phyloP scores from a whole-genome alignment of 495 filamentous ascomycete genomes.

The Talaromyces trachyspermus region DNA sequence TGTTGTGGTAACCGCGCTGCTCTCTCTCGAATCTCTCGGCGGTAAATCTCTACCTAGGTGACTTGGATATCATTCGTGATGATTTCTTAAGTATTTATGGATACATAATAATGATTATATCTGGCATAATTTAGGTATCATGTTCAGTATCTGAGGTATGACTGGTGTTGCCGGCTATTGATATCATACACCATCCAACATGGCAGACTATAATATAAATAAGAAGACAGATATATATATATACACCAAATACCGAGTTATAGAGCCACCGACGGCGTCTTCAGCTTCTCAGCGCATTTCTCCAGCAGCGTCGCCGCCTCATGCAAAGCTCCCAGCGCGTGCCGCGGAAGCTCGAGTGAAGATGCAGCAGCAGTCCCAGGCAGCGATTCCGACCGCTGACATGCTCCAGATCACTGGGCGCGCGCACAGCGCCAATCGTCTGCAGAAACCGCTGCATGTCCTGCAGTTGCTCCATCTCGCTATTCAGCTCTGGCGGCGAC shows the following conservation, averaged over 20 bases:
- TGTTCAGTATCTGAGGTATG: too few relatives aligned
- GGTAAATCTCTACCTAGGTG: too few relatives aligned
- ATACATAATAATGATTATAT: too few relatives aligned
- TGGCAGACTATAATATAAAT: too few relatives aligned
- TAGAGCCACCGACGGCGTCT: conserved; percentile 3
- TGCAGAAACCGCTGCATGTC: conserved; percentile 77
- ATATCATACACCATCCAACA: too few relatives aligned
- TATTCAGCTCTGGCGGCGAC: conserved; percentile 42
- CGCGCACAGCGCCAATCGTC: conserved; percentile 63
- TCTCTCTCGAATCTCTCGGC: not conserved
- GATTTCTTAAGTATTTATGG: too few relatives aligned
- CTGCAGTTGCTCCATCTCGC: conserved; percentile 55
- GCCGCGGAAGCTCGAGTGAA: conserved; percentile 72
- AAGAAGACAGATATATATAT: not conserved
- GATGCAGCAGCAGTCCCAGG: conserved; percentile 71
- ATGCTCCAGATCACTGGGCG: conserved; percentile 71
- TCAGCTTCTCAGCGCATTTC: conserved; percentile 66
- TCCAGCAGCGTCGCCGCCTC: conserved; percentile 75
- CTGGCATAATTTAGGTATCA: too few relatives aligned
- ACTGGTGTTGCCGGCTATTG: too few relatives aligned
- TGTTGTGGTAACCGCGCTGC: conserved; percentile 6
- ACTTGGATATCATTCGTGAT: too few relatives aligned
- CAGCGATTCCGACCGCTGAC: conserved; percentile 76
- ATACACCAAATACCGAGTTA: not conserved
- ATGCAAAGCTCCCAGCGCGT: conserved; percentile 87